Conservation (phyloP, 1,139 yeast species). For the Sugiyamaella castrensis region DNA sequence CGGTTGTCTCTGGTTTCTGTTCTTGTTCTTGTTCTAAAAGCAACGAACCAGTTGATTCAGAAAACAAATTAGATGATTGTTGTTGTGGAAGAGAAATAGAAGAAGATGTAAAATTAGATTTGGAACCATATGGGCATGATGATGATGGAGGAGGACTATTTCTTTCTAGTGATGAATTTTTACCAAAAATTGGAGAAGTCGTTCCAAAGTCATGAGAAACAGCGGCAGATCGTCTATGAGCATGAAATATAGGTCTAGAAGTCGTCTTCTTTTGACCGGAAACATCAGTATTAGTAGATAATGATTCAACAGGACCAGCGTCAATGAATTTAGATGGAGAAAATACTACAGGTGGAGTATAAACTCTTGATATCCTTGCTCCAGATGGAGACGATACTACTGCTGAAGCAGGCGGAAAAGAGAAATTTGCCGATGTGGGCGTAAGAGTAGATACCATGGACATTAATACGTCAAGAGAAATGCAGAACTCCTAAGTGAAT, state of each 20-base stretch:
- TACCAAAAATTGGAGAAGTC: conserved; percentile 5
- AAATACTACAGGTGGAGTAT: conserved; percentile 7
- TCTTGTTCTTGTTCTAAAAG: not conserved
- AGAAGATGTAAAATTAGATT: conserved; percentile 26
- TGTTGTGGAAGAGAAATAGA: conserved; percentile 20
- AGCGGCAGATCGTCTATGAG: conserved; percentile 39
- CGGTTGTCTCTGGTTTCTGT: not conserved
- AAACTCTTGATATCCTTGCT: conserved; percentile 6
- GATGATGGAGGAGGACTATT: conserved; percentile 2
- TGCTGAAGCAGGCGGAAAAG: conserved; percentile 12
- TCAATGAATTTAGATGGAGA: conserved; percentile 1
- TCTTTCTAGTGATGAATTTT: not conserved
- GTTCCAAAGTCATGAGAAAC: conserved; percentile 30
- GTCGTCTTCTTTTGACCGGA: conserved; percentile 3
- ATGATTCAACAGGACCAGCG: conserved; percentile 3
- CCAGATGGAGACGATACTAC: conserved; percentile 5
- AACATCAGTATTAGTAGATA: conserved; percentile 1
- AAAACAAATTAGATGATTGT: conserved; percentile 13
- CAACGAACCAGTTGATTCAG: conserved; percentile 15
- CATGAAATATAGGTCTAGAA: conserved; percentile 23
- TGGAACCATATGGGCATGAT: conserved; percentile 14
- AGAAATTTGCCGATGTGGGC: conserved; percentile 13
- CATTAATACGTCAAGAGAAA: conserved; percentile 3
- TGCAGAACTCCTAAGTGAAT: too few relatives aligned
- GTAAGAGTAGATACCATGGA: conserved; percentile 17